Evolutionary conservation across 345 rosid species (phyloP), one percentile per base, ranked within the genome.

Genomic region (Anastatica hierochuntica): DNA sequence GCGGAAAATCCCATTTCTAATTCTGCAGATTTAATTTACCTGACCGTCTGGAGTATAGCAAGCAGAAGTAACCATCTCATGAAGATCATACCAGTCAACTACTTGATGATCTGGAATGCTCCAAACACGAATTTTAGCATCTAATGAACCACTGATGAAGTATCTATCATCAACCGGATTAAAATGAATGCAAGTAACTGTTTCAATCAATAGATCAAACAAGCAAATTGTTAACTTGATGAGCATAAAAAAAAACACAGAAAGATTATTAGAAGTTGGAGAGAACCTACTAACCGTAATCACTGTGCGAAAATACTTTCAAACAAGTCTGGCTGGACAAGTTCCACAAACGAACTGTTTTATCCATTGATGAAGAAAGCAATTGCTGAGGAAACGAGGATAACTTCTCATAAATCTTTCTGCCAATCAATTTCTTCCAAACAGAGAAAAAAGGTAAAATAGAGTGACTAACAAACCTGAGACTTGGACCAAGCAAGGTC

Each of bases 151-250:
- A 53, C 98, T 92, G 58, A 92, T 88, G 79, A 92, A 92, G 75
- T 84, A 92, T 59, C 75, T 73, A 73, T 92, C 98, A 74, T 92
- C 98, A 24, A 80, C 88, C 40, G 96, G 96, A 75, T 92, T 92
- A 66, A 92, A 92, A 67, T 92, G 98, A 78, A 92, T 85, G 85
- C 95, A 92, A 61, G 98, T 92, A 58, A 92, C 98, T 92, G 88
- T 68, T 39, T 17, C 74, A 60, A 69, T 43, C 56, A 26, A 66
- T 66, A 61, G 18, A 50, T 23, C 33, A 73, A 39, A 60, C 19
- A 38, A 2, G 13, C 2, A 41, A 5, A 15, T 0, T 46, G 30
- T 55, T 41, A 56, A 15, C 34, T 16, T 24, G 8, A 10, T 8
- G 17, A 53, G 51, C 39, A 48, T n/a, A 24, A 33, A 42, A 46